Conservation (phyloP, 2,329 filamentous ascomycete genomes). For the Colletotrichum destructivum region DNA sequence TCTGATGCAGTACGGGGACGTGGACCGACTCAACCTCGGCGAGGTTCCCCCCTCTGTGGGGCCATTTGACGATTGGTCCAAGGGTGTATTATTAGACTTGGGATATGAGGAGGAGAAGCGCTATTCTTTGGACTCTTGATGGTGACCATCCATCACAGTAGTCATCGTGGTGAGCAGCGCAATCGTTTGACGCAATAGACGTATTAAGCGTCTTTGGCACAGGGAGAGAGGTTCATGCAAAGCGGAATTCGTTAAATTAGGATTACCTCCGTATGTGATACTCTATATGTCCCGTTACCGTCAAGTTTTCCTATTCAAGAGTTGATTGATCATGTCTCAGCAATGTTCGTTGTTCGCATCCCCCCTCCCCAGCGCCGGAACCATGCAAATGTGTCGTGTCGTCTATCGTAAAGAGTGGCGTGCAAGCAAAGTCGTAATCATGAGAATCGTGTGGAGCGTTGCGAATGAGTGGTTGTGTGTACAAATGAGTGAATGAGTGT, state of each 20-base stretch:
- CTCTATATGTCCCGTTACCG: background rate
- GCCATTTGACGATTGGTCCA: too few relatives aligned
- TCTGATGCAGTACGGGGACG: background rate
- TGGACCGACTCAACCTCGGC: too few relatives aligned
- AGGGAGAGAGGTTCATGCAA: background rate
- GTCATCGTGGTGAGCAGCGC: too few relatives aligned
- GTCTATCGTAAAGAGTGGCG: background rate
- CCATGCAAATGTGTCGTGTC: slow-evolving; percentile 3
- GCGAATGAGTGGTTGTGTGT: background rate
- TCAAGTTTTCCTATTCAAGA: background rate
- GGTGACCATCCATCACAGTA: too few relatives aligned
- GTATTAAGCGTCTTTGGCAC: background rate
- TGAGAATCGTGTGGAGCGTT: slow-evolving; percentile 1
- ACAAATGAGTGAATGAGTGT: too few relatives aligned
- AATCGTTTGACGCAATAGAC: too few relatives aligned
- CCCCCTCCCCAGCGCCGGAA: background rate
- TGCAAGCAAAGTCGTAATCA: slow-evolving; percentile 11
- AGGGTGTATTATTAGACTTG: too few relatives aligned
- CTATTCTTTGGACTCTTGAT: too few relatives aligned
- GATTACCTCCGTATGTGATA: slow-evolving; percentile 5
- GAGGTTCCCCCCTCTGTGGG: too few relatives aligned
- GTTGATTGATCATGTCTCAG: too few relatives aligned
- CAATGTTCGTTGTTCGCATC: background rate
- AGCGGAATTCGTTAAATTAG: slow-evolving; percentile 16
- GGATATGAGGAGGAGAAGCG: too few relatives aligned